Conservation (phyloP, 2,329 filamentous ascomycete genomes). For the Phialocephala sp. region DNA sequence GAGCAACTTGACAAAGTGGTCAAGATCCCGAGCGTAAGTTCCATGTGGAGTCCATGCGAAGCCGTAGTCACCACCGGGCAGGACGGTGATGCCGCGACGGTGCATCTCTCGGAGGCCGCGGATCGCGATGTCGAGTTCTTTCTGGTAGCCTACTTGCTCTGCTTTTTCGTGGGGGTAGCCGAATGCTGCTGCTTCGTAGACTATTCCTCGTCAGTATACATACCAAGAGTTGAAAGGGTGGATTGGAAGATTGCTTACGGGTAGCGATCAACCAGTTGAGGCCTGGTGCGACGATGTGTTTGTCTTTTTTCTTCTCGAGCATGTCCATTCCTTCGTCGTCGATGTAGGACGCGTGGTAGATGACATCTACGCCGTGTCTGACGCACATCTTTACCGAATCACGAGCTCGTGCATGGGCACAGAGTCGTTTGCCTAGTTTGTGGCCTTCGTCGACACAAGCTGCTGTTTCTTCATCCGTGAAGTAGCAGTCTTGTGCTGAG, state of each 20-base stretch:
- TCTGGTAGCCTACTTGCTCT: slow-evolving; percentile 50
- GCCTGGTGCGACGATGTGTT: slow-evolving; percentile 49
- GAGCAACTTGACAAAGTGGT: slow-evolving; percentile 51
- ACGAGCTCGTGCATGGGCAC: slow-evolving; percentile 50
- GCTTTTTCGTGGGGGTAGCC: slow-evolving; percentile 49
- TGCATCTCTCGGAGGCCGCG: slow-evolving; percentile 51
- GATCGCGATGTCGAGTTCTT: slow-evolving; percentile 49
- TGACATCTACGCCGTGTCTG: slow-evolving; percentile 51
- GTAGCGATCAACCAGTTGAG: slow-evolving; percentile 51
- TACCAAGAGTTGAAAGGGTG: not conserved
- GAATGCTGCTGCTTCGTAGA: slow-evolving; percentile 41
- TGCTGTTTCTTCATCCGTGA: slow-evolving; percentile 50
- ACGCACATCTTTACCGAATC: slow-evolving; percentile 52
- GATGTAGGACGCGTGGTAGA: slow-evolving; percentile 52
- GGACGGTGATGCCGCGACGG: slow-evolving; percentile 48
- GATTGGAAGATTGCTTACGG: slow-evolving; percentile 4
- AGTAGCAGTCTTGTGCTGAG: slow-evolving; percentile 52
- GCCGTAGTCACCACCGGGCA: slow-evolving; percentile 52
- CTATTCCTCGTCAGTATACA: slow-evolving; percentile 2
- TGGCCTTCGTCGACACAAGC: slow-evolving; percentile 55
- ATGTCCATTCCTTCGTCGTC: slow-evolving; percentile 48
- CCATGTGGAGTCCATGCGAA: slow-evolving; percentile 53
- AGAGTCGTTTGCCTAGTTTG: slow-evolving; percentile 44
- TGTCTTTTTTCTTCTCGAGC: slow-evolving; percentile 47
- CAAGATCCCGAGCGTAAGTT: slow-evolving; percentile 52